Conservation (phyloP, 2,329 filamentous ascomycete species). For the Clarireedia hainanense region DNA sequence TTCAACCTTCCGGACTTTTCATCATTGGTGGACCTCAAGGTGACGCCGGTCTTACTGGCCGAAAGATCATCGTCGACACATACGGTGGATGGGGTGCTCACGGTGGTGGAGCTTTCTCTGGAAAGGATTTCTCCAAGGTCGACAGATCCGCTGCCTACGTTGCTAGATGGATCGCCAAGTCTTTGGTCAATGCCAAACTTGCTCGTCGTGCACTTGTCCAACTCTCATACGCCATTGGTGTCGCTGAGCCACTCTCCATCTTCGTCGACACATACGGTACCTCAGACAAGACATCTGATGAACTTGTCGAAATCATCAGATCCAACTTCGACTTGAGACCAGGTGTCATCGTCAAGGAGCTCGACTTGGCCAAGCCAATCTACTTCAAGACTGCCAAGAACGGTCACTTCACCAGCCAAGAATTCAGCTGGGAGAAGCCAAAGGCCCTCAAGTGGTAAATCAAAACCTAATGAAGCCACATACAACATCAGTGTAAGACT, state of each 20-base stretch:
- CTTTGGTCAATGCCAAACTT: conserved; percentile 79
- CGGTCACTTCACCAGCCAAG: conserved; percentile 98
- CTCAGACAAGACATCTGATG: conserved; percentile 77
- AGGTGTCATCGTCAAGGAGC: conserved; percentile 96
- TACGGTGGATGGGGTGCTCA: conserved; percentile 99
- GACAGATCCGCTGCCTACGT: conserved; percentile 97
- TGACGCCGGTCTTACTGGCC: conserved; percentile 95
- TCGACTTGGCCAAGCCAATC: conserved; percentile 91
- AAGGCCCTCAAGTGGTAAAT: conserved; percentile 86
- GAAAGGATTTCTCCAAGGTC: conserved; percentile 99
- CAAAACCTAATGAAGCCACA: conserved; percentile 13
- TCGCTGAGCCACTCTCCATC: conserved; percentile 94
- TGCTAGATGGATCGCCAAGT: conserved; percentile 98
- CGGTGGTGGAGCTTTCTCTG: conserved; percentile 99
- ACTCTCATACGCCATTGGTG: conserved; percentile 98
- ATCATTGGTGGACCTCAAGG: conserved; percentile 99
- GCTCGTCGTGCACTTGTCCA: conserved; percentile 91
- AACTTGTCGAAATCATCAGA: conserved; percentile 91
- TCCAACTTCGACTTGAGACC: conserved; percentile 97
- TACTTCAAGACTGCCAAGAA: conserved; percentile 99
- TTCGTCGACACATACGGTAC: conserved; percentile 98
- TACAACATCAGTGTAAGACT: conserved; percentile 25
- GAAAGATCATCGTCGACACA: conserved; percentile 98
- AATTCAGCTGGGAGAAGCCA: conserved; percentile 97
- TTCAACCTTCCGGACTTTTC: conserved; percentile 97